Percentiles rank a stretch among this genome's conserved stretches.
Evolutionary conservation across 495 filamentous ascomycete genomes (phyloP).

Genomic region (Apodospora peruviana): DNA sequence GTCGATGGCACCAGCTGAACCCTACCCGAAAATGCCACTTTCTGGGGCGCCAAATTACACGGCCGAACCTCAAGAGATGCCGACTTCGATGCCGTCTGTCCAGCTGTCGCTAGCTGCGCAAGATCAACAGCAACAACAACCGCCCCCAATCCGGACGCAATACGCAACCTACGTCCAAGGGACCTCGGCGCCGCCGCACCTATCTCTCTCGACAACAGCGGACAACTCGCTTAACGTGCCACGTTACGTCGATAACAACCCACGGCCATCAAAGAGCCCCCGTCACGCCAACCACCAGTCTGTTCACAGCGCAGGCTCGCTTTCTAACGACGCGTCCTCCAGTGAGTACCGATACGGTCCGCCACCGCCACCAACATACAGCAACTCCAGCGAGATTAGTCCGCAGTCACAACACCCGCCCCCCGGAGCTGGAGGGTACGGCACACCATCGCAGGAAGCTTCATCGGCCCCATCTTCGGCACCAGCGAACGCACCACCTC

Average conservation of each 20-base stretch:
- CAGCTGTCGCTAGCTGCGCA: conserved; percentile 38
- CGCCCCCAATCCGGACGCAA: conserved; percentile 39
- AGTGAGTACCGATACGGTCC: conserved; percentile 46
- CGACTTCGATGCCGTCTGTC: conserved; percentile 46
- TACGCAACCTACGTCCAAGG: conserved; percentile 42
- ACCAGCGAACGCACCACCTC: conserved; percentile 21
- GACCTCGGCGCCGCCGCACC: conserved; percentile 36
- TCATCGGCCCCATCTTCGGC: conserved; percentile 5
- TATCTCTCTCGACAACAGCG: conserved; percentile 36
- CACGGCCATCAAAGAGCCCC: conserved; percentile 49
- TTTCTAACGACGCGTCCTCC: conserved; percentile 38
- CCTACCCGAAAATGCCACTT: conserved; percentile 43
- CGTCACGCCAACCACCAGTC: conserved; percentile 46
- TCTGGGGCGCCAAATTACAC: conserved; percentile 37
- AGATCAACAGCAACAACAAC: conserved; percentile 26
- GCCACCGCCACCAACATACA: conserved; percentile 22
- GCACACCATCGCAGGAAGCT: conserved; percentile 9
- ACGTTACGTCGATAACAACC: conserved; percentile 48
- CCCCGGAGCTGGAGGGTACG: conserved; percentile 12
- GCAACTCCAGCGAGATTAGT: conserved; percentile 26
- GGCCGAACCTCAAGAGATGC: conserved; percentile 44
- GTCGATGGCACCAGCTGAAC: conserved; percentile 36
- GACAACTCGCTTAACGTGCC: conserved; percentile 37
- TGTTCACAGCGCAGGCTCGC: conserved; percentile 32
- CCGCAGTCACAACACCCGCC: conserved; percentile 24